Percentiles rank a stretch among this genome's conserved stretches.
Conservation (phyloP, 306 rosid genomes). For the Quillaja saponaria region DNA sequence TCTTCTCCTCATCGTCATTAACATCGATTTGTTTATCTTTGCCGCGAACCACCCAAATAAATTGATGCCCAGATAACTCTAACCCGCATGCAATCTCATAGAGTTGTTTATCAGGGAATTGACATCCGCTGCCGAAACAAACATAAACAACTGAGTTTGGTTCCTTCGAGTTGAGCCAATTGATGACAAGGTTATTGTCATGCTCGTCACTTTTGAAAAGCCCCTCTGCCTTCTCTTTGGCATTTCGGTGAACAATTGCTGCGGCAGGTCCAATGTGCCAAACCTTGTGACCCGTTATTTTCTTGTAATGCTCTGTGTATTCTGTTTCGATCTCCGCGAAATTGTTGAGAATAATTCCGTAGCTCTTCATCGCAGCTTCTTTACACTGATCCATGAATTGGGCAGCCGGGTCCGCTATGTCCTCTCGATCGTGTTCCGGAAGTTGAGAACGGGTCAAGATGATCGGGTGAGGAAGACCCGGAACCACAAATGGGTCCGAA, state of each 20-base stretch:
- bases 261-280: slow-evolving; percentile 49
- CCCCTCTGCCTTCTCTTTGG: background rate
- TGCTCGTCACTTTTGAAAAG: slow-evolving; percentile 1
- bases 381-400: background rate
- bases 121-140: slow-evolving; percentile 31
- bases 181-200: too few relatives aligned
- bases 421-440: slow-evolving; percentile 18
- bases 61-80: slow-evolving; percentile 14
- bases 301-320: slow-evolving; percentile 34
- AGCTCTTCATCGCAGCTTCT: slow-evolving; percentile 30
- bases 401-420: too few relatives aligned
- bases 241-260: slow-evolving; percentile 1
- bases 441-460: slow-evolving; percentile 5
- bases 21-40: background rate
- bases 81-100: slow-evolving; percentile 36
- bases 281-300: slow-evolving; percentile 25
- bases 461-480: slow-evolving; percentile 31
- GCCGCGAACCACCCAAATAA: slow-evolving; percentile 42
- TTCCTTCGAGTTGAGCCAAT: slow-evolving; percentile 34
- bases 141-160: slow-evolving; percentile 32
- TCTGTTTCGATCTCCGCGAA: slow-evolving; percentile 37
- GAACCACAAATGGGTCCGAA: slow-evolving; percentile 1
- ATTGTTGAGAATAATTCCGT: slow-evolving; percentile 35
- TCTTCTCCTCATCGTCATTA: slow-evolving; percentile 21
- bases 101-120: slow-evolving; percentile 25